Percentiles rank a stretch among this genome's conserved stretches.
Conservation (phyloP, 2,329 filamentous ascomycete genomes). For the Aphanoascus verrucosus region DNA sequence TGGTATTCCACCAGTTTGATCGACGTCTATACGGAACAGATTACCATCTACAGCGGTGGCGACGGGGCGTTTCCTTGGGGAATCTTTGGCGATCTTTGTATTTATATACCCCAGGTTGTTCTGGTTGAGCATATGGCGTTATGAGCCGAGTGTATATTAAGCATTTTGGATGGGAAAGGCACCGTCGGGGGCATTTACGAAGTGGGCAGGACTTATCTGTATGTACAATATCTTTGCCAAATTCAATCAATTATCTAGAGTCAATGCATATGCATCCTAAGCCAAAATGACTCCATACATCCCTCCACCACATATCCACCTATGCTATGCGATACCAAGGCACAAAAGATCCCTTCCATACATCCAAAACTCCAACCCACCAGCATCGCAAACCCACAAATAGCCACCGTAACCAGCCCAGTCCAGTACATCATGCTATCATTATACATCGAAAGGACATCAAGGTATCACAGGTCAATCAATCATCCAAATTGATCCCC, state of each 20-base stretch:
- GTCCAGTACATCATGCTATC: not conserved
- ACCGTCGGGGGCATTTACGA: not conserved
- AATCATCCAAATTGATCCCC: slow-evolving; percentile 23
- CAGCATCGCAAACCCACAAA: not conserved
- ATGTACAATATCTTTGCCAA: not conserved
- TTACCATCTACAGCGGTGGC: not conserved
- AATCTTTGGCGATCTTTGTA: not conserved
- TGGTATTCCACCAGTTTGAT: slow-evolving; percentile 29
- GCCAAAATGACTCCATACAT: too few species aligned
- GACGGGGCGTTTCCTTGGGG: not conserved
- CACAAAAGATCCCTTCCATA: not conserved
- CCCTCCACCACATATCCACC: too few species aligned
- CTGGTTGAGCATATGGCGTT: not conserved
- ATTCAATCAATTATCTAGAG: not conserved
- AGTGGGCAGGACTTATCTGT: not conserved
- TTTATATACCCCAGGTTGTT: not conserved
- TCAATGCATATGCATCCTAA: not conserved
- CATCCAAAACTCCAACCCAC: not conserved
- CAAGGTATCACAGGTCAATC: not conserved
- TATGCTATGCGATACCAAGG: too few species aligned
- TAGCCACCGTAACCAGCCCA: not conserved
- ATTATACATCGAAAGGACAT: not conserved
- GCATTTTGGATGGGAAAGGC: not conserved
- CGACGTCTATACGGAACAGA: too few species aligned
- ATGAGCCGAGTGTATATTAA: not conserved